Conservation (phyloP, 768 basidiomycete species). For the Tulasnella sp. region DNA sequence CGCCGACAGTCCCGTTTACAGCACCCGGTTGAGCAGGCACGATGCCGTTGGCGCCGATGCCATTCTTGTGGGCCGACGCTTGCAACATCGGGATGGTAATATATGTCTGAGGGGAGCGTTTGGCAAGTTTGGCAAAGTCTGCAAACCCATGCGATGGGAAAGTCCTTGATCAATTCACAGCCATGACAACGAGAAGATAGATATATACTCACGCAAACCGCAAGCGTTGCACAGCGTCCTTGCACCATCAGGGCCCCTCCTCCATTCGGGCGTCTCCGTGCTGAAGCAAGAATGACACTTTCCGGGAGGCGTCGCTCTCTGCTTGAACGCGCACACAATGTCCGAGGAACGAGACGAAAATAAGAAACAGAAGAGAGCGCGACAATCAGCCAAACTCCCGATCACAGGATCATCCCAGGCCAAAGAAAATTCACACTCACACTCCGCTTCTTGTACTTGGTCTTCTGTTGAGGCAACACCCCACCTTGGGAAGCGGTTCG, state of each 20-base stretch:
- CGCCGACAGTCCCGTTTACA: background rate
- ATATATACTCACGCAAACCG: conserved; percentile 17
- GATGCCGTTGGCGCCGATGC: conserved; percentile 3
- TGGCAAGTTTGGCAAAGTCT: conserved; percentile 18
- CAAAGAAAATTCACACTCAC: background rate
- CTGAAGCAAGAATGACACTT: conserved; percentile 23
- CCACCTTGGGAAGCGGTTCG: conserved; percentile 9
- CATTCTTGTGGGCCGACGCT: conserved; percentile 14
- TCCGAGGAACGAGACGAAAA: background rate
- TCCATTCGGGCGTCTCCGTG: conserved; percentile 31
- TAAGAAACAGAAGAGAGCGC: no score
- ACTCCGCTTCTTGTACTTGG: conserved; percentile 14
- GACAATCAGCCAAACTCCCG: no score
- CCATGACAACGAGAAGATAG: background rate
- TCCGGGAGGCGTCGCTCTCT: conserved; percentile 15
- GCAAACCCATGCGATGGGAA: background rate
- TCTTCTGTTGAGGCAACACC: conserved; percentile 6
- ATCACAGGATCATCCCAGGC: no score
- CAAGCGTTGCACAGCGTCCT: conserved; percentile 31
- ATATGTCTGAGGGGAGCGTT: background rate
- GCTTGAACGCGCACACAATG: background rate
- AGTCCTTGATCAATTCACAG: background rate
- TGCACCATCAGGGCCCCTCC: conserved; percentile 30
- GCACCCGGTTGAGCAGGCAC: background rate
- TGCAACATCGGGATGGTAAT: conserved; percentile 8